These are phyloP conservation scores for Porpolomopsis calyptriformis DNA, from an alignment of 768 basidiomycete genomes.

Conservation along the genomic window DNA sequence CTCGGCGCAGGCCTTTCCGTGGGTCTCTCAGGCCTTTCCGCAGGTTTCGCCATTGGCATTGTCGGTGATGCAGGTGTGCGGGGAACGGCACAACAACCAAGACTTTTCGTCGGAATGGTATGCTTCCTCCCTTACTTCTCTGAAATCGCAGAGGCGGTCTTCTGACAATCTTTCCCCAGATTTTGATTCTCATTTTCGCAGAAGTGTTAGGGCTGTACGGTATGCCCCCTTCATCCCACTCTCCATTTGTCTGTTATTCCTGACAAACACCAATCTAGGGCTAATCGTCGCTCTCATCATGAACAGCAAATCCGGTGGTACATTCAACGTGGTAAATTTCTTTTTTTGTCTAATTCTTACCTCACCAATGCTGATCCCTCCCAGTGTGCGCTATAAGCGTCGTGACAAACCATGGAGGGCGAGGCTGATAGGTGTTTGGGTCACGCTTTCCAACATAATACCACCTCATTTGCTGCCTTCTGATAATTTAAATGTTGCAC, in stretches of 20 bases:
- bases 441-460: too few relatives aligned
- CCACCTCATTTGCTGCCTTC: not conserved
- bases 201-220: slow-evolving; percentile 92
- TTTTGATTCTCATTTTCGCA: slow-evolving; percentile 96
- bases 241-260: not conserved
- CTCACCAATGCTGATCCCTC: not conserved
- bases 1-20: slow-evolving; percentile 90
- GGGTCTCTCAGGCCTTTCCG: slow-evolving; percentile 89
- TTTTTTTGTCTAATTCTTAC: not conserved
- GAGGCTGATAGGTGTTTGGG: too few relatives aligned
- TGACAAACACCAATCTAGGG: slow-evolving; percentile 25
- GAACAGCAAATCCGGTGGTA: slow-evolving; percentile 56
- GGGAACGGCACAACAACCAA: slow-evolving; percentile 93
- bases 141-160: too few relatives aligned
- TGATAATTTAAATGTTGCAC: not conserved
- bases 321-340: not conserved
- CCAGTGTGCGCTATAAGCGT: not conserved
- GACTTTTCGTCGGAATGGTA: slow-evolving; percentile 91
- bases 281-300: slow-evolving; percentile 94
- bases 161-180: slow-evolving; percentile 46
- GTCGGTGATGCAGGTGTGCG: slow-evolving; percentile 98
- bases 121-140: too few relatives aligned
- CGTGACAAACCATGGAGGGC: too few relatives aligned
- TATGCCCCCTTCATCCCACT: slow-evolving; percentile 14
- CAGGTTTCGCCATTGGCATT: slow-evolving; percentile 96